Conservation (phyloP, 768 basidiomycete genomes). For the Tylopilus rubrobrunneus region DNA sequence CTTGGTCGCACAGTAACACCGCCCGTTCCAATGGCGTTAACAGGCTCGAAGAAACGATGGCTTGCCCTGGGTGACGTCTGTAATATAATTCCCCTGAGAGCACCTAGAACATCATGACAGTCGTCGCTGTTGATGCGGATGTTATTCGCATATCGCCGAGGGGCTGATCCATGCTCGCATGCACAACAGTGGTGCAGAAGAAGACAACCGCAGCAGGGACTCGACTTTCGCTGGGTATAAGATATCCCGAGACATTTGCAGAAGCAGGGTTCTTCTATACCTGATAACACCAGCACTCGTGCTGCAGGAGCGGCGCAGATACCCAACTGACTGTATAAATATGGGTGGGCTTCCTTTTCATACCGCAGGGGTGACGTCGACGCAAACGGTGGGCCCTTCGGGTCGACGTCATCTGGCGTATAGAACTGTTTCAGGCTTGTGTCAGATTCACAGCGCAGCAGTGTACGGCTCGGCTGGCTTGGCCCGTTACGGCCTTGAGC, state of each 20-base stretch:
- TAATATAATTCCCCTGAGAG: background rate
- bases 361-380: background rate
- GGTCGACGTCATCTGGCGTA: background rate
- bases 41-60: conserved; percentile 30
- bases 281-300: background rate
- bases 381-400: background rate
- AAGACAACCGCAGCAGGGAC: background rate
- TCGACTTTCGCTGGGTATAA: background rate
- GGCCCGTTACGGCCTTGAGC: background rate
- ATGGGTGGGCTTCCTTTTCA: background rate
- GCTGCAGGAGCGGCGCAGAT: background rate
- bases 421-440: background rate
- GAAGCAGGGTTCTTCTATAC: background rate
- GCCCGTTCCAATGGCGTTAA: conserved; percentile 4
- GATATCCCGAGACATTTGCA: background rate
- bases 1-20: conserved; percentile 23
- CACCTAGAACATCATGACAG: background rate
- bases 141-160: background rate
- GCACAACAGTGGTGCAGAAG: background rate
- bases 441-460: background rate
- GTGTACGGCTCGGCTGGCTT: background rate
- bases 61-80: conserved; percentile 31
- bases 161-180: background rate
- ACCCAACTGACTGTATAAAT: background rate
- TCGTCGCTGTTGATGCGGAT: background rate